Evolutionary conservation across 148 eudicot species (phyloP), one percentile per base, ranked within the genome.

Genomic region (Vaccinium vitisidaea): DNA sequence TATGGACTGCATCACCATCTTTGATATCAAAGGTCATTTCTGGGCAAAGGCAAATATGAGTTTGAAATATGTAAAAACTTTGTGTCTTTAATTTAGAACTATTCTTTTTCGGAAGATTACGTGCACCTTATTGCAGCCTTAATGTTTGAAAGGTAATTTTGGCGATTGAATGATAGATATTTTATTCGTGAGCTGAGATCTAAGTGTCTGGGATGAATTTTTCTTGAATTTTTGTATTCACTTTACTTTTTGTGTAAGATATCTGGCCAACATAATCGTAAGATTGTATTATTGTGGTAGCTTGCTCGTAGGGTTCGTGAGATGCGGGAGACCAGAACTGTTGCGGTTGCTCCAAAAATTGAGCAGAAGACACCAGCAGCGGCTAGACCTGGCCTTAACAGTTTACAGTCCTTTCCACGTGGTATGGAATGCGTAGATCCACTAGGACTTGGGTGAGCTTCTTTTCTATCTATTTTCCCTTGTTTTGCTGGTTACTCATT

Each of bases 391-490:
- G 94, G 88, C 39, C 92, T 97, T 81, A 89, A 88, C 83, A 91
- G 52, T 91, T 81, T 95, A 61, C 99, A 94, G 80, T 97, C 98
- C 1, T 90, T 97, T 90, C 98, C 99, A 65, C 95, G 99, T 76
- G 98, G 96, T 86, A 91, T 95, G 93, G 99, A 97, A 88, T 95
- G 94, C 87, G 86, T 97, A 84, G 98, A 97, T 94, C 99, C 99
- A 78, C 90, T 97, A 82, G 98, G 98, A 88, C 86, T 95, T 81
- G 99, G 99, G 99, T 97, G 95, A 88, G 48, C 58, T 75, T 52
- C 53, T 50, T 21, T 67, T 74, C 55, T 18, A 54, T 74, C 50
- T 36, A 6, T 76, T 36, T 73, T 88, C 27, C 48, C 52, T 82
- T 43, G 15, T 52, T 79, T 58, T 15, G 27, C 8, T 23, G 32